Base-by-base conservation (phyloP, 2,329 filamentous ascomycete genomes). In the Dryadomyces quercivorus region DNA sequence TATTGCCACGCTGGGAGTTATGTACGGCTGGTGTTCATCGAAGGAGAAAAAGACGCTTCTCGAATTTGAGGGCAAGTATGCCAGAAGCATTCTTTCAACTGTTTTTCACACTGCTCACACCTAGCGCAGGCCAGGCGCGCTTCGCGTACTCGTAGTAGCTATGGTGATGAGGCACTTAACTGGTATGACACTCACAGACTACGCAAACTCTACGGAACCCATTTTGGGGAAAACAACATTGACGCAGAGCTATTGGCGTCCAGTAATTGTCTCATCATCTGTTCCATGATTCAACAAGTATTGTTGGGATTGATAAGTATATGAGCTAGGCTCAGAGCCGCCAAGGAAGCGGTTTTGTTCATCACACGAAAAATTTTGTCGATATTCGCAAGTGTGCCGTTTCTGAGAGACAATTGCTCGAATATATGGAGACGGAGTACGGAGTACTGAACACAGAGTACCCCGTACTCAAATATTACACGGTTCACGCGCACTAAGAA, bases 21-120 rank as follows among this genome's bases (percentile, higher is more conserved):
- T 57, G 53, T 57, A 57, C 42, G 47, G 47, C 18, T 46, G 53
- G 50, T 12, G 31, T 2, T 5, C 26, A 16, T 8, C n/a, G 16
- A 13, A n/a, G 38, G n/a, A 45, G 50, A 31, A 31, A 2, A 10
- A 9, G 9, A 31, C 3, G 21, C 1, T 36, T 45, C 18, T 18
- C 1, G 43, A 46, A 36, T 20, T 20, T 9, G 16, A 6, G 16
- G 40, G 40, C n/a, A 40, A 18, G 36, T 42, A 22, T 10, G 18
- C 4, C 12, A 13, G 7, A 34, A 49, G 2, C 21, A 18, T 8
- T 34, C n/a, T 49, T 31, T 31, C 4, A 8, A 31, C 46, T 2
- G 7, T 36, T n/a, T 12, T 20, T 47, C 16, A 22, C 45, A 26
- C 38, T 15, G 5, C 12, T n/a, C 38, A 15, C 38, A 42, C 12